Evolutionary conservation across 306 rosid species (phyloP).

Genomic region (Spatholobus suberectus): DNA sequence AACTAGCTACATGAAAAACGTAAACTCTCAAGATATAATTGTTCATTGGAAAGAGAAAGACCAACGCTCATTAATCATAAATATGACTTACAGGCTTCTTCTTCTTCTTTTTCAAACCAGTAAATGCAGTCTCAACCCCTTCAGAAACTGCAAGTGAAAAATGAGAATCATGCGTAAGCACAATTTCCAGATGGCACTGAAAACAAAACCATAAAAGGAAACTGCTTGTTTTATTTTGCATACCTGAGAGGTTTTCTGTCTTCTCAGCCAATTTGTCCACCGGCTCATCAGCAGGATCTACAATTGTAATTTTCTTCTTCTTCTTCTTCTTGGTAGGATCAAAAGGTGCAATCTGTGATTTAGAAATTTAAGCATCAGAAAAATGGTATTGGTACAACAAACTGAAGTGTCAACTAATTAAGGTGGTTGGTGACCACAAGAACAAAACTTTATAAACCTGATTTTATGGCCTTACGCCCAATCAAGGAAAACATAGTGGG

Average conservation of each 20-base stretch:
- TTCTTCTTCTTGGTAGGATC: slow-evolving; percentile 98
- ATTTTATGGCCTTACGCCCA: not conserved
- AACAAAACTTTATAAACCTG: not conserved
- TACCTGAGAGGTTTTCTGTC: slow-evolving; percentile 83
- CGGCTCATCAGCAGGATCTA: slow-evolving; percentile 67
- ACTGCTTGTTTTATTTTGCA: not conserved
- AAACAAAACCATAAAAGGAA: not conserved
- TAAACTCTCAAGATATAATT: not conserved
- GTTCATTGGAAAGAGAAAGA: not conserved
- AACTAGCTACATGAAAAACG: slow-evolving; percentile 9
- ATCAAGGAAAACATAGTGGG: not conserved
- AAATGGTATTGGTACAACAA: not conserved
- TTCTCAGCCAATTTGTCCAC: slow-evolving; percentile 85
- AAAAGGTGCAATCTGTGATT: slow-evolving; percentile 78
- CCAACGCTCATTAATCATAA: not conserved
- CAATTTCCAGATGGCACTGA: slow-evolving; percentile 19
- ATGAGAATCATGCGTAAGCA: slow-evolving; percentile 18
- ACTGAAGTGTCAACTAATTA: slow-evolving; percentile 6
- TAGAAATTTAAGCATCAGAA: slow-evolving; percentile 9
- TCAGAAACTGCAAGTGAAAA: slow-evolving; percentile 75
- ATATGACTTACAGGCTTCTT: slow-evolving; percentile 75
- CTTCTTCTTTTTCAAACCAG: slow-evolving; percentile 96
- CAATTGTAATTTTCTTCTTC: slow-evolving; percentile 56
- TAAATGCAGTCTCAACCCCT: slow-evolving; percentile 71
- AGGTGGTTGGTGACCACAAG: not conserved